Conservation (phyloP, 148 eudicot species). For the Diospyros kaki region DNA sequence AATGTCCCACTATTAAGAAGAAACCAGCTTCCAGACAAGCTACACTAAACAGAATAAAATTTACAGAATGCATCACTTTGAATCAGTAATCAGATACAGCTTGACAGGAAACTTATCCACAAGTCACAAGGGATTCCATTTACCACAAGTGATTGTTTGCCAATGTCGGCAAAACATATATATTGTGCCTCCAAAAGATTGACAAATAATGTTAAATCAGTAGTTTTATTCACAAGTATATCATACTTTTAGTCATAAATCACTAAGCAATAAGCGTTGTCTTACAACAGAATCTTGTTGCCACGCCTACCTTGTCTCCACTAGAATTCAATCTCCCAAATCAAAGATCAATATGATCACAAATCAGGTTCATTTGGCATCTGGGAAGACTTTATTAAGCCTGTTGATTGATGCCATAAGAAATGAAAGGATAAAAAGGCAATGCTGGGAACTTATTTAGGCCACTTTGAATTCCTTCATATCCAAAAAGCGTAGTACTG, state of each 20-base stretch:
- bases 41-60: constrained; percentile 4
- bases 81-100: not conserved
- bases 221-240: not conserved
- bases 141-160: not conserved
- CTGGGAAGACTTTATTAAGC: not conserved
- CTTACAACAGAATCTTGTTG: not conserved
- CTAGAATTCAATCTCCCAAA: not conserved
- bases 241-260: not conserved
- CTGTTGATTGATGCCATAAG: too few relatives aligned
- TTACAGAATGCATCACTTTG: constrained; percentile 5
- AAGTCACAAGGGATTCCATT: not conserved
- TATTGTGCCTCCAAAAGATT: not conserved
- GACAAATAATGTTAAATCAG: not conserved
- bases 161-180: not conserved
- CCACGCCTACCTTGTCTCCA: not conserved
- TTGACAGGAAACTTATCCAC: constrained; percentile 2
- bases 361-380: not conserved
- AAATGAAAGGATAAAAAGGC: not conserved
- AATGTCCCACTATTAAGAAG: not conserved
- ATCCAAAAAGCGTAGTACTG: not conserved
- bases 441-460: not conserved
- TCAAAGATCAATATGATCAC: not conserved
- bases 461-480: constrained; percentile 2
- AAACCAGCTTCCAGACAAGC: not conserved
- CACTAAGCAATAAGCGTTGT: not conserved